Evolutionary conservation across 2,329 filamentous ascomycete genomes (phyloP).

Genomic region (Ceratocystis colombiana): DNA sequence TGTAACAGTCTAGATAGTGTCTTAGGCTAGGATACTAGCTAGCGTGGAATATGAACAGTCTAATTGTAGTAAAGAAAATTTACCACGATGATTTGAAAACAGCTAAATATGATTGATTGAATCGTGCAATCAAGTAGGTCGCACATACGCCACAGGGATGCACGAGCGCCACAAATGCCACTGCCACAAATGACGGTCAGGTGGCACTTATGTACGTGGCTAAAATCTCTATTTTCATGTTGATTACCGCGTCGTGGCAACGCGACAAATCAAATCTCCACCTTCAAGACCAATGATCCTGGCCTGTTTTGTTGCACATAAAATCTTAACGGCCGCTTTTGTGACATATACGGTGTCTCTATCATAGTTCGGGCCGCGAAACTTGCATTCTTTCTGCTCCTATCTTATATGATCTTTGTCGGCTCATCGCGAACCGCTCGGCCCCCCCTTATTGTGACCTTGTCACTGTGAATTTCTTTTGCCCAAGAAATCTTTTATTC

Average conservation of each 20-base stretch:
- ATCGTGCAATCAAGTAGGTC: background rate
- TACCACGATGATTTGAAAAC: background rate
- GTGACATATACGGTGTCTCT: too few species aligned
- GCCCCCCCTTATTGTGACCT: too few species aligned
- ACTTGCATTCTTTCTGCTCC: too few species aligned
- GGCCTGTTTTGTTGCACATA: background rate
- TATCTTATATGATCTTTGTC: too few species aligned
- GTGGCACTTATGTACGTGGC: background rate
- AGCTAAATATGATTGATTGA: background rate
- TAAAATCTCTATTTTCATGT: background rate
- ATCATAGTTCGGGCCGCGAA: too few species aligned
- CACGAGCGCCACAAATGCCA: background rate
- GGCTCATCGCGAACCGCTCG: too few species aligned
- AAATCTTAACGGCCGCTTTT: background rate
- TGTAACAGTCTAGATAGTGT: background rate
- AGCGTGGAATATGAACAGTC: too few species aligned
- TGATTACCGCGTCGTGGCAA: background rate
- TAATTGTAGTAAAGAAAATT: too few species aligned
- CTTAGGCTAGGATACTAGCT: background rate
- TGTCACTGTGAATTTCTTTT: background rate
- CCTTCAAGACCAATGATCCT: background rate
- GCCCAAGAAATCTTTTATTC: background rate
- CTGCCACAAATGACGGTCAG: too few species aligned
- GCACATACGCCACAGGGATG: background rate
- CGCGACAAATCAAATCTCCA: background rate